These are phyloP conservation scores for Gossypium lobatum DNA, from an alignment of 441 rosid species.

Conservation along the genomic window DNA sequence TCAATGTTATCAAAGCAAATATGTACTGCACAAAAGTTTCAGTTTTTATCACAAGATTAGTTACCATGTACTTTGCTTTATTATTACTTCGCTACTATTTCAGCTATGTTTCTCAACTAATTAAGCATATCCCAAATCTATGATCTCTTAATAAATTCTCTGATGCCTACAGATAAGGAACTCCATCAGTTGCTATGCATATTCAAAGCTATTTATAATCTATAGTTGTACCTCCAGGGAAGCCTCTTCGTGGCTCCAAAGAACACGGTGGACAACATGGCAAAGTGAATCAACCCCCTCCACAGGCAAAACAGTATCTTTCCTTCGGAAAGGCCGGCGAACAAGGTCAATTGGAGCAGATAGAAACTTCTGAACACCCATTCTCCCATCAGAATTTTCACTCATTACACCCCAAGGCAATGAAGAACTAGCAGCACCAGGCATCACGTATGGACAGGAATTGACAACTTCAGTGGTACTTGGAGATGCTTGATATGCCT, in stretches of 20 bases:
- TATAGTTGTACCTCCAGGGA: slow-evolving; percentile 61
- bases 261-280: slow-evolving; percentile 64
- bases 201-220: slow-evolving; percentile 1
- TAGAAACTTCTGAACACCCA: slow-evolving; percentile 52
- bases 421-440: slow-evolving; percentile 61
- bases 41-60: not conserved
- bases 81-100: not conserved
- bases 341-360: slow-evolving; percentile 67
- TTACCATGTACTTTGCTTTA: not conserved
- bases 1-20: not conserved
- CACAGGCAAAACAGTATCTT: slow-evolving; percentile 61
- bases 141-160: slow-evolving; percentile 4
- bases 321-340: slow-evolving; percentile 75
- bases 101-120: not conserved
- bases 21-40: not conserved
- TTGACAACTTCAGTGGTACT: slow-evolving; percentile 61
- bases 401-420: slow-evolving; percentile 58
- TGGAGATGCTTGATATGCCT: slow-evolving; percentile 72
- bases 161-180: not conserved
- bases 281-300: slow-evolving; percentile 76
- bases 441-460: slow-evolving; percentile 82
- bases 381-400: slow-evolving; percentile 42
- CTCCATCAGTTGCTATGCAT: not conserved
- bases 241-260: slow-evolving; percentile 75
- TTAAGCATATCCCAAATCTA: not conserved